Evolutionary conservation across 176 grass and related monocot species (phyloP).

Genomic region (Oryza longistaminata): DNA sequence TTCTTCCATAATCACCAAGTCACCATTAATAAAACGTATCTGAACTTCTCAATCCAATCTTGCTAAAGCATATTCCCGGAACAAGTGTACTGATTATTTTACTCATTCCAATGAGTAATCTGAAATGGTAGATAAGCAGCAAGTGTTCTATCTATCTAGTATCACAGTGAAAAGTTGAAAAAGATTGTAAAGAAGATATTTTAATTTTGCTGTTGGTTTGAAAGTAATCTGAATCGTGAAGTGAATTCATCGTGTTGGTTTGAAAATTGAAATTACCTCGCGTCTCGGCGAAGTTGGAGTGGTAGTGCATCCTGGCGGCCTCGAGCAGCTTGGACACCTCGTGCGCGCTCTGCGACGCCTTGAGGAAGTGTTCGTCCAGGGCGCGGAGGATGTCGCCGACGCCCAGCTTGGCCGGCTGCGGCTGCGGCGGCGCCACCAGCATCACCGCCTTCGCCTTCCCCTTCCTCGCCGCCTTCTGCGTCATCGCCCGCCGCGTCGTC

Average conservation of each 20-base stretch:
- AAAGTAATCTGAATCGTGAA: background rate
- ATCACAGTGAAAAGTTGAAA: background rate
- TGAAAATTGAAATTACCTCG: conserved; percentile 48
- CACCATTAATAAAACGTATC: background rate
- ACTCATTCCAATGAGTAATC: background rate
- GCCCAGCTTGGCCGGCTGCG: conserved; percentile 38
- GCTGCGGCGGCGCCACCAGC: conserved; percentile 15
- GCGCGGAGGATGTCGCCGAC: conserved; percentile 64
- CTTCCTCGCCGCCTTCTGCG: conserved; percentile 48
- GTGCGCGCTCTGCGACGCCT: conserved; percentile 70
- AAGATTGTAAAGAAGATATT: background rate
- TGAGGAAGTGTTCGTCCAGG: conserved; percentile 76
- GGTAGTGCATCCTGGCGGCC: conserved; percentile 86
- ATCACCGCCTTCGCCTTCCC: conserved; percentile 44
- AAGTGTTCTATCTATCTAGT: background rate
- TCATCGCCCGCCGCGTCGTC: background rate
- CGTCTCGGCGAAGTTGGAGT: conserved; percentile 86
- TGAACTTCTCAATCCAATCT: background rate
- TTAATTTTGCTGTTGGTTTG: background rate
- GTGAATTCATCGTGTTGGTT: background rate
- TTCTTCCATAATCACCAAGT: background rate
- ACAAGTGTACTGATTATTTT: background rate
- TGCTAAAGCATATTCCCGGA: background rate
- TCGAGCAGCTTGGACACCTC: conserved; percentile 90
- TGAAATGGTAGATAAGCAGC: background rate